Percentiles rank a stretch among this genome's conserved stretches.
phyloP scores from a whole-genome alignment of 495 filamentous ascomycete genomes.

The Penicillium lividum region DNA sequence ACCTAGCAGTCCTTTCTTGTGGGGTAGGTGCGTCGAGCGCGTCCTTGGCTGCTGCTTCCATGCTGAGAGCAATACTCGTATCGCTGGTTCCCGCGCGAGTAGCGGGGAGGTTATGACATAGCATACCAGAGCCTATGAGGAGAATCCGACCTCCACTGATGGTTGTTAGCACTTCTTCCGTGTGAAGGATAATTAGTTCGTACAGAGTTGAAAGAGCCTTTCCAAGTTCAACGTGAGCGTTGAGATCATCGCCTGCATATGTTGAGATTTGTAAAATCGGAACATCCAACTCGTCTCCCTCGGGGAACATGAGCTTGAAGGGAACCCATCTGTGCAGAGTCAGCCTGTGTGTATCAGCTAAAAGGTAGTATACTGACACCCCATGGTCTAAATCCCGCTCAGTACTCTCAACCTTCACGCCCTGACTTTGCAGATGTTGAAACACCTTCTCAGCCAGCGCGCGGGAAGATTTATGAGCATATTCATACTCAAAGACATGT shows the following conservation, averaged over 20 bases:
- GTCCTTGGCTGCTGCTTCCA: not conserved
- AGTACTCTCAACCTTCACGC: not conserved
- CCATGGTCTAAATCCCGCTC: not conserved
- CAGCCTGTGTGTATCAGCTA: not conserved
- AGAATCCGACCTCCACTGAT: not conserved
- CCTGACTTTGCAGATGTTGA: not conserved
- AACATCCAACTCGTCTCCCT: constrained; percentile 1
- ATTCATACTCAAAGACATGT: not conserved
- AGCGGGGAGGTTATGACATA: not conserved
- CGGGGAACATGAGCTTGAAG: constrained; percentile 3
- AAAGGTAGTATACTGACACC: not conserved
- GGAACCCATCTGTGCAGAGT: not conserved
- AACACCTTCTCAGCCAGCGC: constrained; percentile 1
- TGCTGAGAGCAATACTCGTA: not conserved
- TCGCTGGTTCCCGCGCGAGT: not conserved
- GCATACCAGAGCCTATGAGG: not conserved
- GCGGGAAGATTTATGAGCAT: constrained; percentile 2
- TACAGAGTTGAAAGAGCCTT: not conserved
- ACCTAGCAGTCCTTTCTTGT: not conserved
- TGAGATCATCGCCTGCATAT: not conserved
- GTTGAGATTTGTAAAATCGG: not conserved
- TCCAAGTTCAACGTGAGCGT: not conserved
- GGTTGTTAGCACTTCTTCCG: not conserved
- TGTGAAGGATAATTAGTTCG: not conserved
- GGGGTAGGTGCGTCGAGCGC: not conserved